Evolutionary conservation across 805 yeast genomes (phyloP), one percentile per base, ranked within the genome.

Genomic region (Scheffersomyces ergatensis): DNA sequence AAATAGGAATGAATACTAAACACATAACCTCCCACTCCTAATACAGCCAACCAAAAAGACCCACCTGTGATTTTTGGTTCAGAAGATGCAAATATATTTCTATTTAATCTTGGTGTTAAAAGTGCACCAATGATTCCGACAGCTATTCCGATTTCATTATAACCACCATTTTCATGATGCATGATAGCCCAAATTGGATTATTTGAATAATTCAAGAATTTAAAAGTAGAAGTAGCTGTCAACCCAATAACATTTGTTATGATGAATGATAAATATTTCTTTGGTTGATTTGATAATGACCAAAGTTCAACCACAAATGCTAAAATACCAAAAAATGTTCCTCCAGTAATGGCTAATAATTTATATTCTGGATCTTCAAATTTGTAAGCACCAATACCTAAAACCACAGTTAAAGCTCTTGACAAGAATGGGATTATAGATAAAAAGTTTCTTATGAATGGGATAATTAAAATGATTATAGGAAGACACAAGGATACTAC

Each of bases 151-250:
- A 79, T 63, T 38, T 70, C 72, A 62, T 92, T 92, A 72, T 80
- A 79, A 12, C 99, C 99, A 15, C 97, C 97, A 51, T 87, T 89
- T 11, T 70, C 76, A 14, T 72, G 73, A 58, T 89, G 83, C 90
- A 93, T 83, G 37, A 90, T 85, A 21, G 98, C 95, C 99, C 99
- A 93, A 36, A 89, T 70, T 29, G 99, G 99, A 58, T 93, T 93
- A 57, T 90, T 90, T 2, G 98, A 80, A 64, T 78, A 85, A 52
- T 74, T 78, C 8, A 83, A 78, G 65, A 77, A 85, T 57, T 93
- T 93, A 15, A 87, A 70, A 23, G 87, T 77, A 1, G 89, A 78
- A 1, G 96, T 80, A 4, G 80, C 59, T 33, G 86, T 69, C 44
- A 93, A 71, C 14, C 99, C 99, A 20, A 85, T 45, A 1, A 80